These are phyloP conservation scores for Vicia sativa DNA, from an alignment of 306 rosid genomes.

Conservation along the genomic window DNA sequence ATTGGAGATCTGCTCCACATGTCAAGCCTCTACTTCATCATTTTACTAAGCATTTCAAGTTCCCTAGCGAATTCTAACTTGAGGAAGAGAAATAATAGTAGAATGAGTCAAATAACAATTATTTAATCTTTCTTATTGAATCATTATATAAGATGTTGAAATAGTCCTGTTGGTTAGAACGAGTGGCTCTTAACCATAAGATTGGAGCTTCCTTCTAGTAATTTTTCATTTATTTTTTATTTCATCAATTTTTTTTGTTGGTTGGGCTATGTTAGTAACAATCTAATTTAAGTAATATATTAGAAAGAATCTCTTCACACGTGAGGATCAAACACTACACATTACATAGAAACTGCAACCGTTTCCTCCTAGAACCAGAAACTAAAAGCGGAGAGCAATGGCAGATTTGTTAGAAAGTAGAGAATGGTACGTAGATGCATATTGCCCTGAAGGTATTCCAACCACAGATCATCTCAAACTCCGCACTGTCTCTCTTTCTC, in stretches of 20 bases:
- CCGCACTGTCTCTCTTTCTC: conserved; percentile 41
- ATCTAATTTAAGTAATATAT: too few relatives aligned
- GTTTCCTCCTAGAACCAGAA: background rate
- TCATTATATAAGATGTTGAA: too few relatives aligned
- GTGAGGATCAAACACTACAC: background rate
- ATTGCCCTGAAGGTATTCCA: conserved; percentile 59
- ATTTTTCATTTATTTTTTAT: rapidly evolving
- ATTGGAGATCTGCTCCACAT: too few relatives aligned
- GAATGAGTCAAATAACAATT: too few relatives aligned
- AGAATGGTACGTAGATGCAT: conserved; percentile 64
- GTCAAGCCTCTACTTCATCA: too few relatives aligned
- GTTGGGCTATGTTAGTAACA: too few relatives aligned
- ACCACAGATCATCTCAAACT: conserved; percentile 56
- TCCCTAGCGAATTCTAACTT: too few relatives aligned
- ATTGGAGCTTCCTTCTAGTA: conserved; percentile 53
- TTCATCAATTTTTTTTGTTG: too few relatives aligned
- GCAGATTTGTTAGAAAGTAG: conserved; percentile 40
- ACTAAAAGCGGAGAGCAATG: conserved; percentile 12
- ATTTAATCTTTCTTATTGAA: too few relatives aligned
- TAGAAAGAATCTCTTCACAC: background rate
- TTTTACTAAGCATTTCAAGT: conserved; percentile 7
- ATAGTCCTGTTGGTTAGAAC: conserved; percentile 52
- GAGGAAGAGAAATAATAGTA: too few relatives aligned
- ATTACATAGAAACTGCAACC: background rate
- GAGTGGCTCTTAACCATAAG: conserved; percentile 55